Base-by-base conservation (phyloP, 805 yeast genomes). In the Lipomyces yamadae region DNA sequence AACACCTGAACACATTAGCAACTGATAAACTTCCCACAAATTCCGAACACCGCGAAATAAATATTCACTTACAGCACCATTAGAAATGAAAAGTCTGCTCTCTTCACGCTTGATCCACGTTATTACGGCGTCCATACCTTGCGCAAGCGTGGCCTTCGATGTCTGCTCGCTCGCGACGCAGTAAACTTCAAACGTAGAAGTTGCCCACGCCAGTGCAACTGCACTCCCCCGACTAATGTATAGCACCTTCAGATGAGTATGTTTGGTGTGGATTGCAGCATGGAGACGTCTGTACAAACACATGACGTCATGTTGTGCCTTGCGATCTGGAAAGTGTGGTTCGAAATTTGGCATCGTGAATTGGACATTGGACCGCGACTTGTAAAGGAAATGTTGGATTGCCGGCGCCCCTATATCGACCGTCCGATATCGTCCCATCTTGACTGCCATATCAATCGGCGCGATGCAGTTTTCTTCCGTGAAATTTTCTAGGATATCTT, bases 311-410 rank as follows among this genome's bases (percentile, higher is more conserved):
- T 57, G 73, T 64, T 69, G 68, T 64, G 66, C 67, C 67, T 71
- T 63, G 18, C 71, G 72, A 15, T 70, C 73, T 2, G 65, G 63
- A 72, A 69, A 72, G 56, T 78, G 82, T 58, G 83, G 82, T 74
- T 81, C 81, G 54, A 72, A 71, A 52, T 70, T 69, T 37, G 83
- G 80, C 78, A 81, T 80, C 18, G 86, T 83, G 72, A 83, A 88
- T 72, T 91, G 98, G 18, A 91, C 86, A 64, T 85, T 84, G 30
- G 79, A 79, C 66, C 85, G 88, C 42, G 91, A 85, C 77, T 91
- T 92, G 80, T 86, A 93, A 32, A 92, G 83, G 74, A 93, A 95
- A 78, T 92, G 97, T 67, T 86, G 84, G 10, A 94, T 83, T 35
- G 82, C 76, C 0, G 84, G 78, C 4, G 87, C 88, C 0, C 85